Base-by-base conservation (phyloP, 225 moss, liverwort and hornwort species). In the Marchantia paleacea region DNA sequence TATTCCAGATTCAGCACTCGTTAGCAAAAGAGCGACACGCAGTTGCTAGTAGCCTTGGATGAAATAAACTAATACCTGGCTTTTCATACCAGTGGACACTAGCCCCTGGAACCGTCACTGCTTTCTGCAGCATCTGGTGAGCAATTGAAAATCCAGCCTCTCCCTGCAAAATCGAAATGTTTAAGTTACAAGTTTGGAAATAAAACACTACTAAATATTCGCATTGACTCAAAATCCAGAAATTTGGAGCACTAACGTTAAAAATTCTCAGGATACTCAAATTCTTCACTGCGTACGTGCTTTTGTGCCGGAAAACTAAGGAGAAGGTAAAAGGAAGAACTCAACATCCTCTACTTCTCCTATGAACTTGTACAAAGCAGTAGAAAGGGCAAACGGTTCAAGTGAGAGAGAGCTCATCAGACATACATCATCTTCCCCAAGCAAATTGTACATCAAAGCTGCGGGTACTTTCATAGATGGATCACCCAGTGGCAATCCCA, bases 1-100 rank as follows among this genome's bases (percentile, higher is more conserved):
- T 24, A 6, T 62, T 61, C 62, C 18, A 0, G 62, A 22, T 8
- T 24, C 22, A 62, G n/a, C 62, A 24, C 9, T 22, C 18, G 62
- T 19, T 7, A 10, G 39, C 6, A 16, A 62, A 62, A 24, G 9
- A 10, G 5, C 9, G 22, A 62, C 62, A 62, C 22, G n/a, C 9
- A 22, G 22, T 62, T 62, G n/a, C 6, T n/a, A 62, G 62, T 7
- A 62, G 62, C 9, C 22, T 24, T 62, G 62, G n/a, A 62, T 22
- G 62, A 22, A 7, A 19, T 7, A 12, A 29, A 55, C 61, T 12
- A 76, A 67, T 80, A 86, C 89, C 86, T 18, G 95, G 97, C 69
- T 93, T 97, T 78, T 91, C 97, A 51, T 97, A 97, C 97, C 97
- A 97, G 61, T 97, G 97, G 7, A 95, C 87, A 19, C 90, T 91